Percentiles rank a stretch among this genome's conserved stretches.
Conservation (phyloP, 2,329 filamentous ascomycete genomes). For the Cladosporium sp. region DNA sequence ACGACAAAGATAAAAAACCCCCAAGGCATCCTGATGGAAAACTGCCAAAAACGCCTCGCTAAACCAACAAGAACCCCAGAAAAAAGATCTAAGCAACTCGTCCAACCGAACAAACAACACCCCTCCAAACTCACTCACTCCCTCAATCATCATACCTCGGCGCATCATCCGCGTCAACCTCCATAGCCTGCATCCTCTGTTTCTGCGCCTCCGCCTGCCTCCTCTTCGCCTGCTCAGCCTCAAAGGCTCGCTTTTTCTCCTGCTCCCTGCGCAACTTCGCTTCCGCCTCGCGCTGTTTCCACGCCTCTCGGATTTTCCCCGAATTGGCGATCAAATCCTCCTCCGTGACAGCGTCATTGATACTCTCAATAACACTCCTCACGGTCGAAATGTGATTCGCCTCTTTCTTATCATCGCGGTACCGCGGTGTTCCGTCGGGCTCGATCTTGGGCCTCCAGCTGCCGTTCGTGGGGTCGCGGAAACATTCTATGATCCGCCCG, state of each 20-base stretch:
- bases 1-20: too few species aligned
- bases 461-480: constrained; percentile 61
- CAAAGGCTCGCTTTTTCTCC: constrained; percentile 15
- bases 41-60: constrained; percentile 11
- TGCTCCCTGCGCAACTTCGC: constrained; percentile 18
- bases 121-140: neutral
- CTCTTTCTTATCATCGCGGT: constrained; percentile 87
- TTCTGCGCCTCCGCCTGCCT: constrained; percentile 16
- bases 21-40: too few species aligned
- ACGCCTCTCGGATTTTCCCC: constrained; percentile 68
- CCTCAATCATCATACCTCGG: constrained; percentile 22
- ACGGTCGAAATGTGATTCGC: constrained; percentile 86
- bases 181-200: constrained; percentile 14
- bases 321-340: constrained; percentile 70
- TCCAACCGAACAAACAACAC: too few species aligned
- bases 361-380: constrained; percentile 81
- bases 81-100: too few species aligned
- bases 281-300: constrained; percentile 59
- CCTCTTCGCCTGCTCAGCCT: constrained; percentile 12
- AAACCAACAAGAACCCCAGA: neutral
- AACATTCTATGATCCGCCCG: constrained; percentile 85
- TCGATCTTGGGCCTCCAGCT: constrained; percentile 69
- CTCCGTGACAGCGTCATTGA: constrained; percentile 77
- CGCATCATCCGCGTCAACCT: constrained; percentile 21
- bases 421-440: constrained; percentile 57